Percentiles rank a stretch among this genome's conserved stretches.
These are phyloP conservation scores for Cyclotella choctawhatcheeana DNA, from an alignment of 108 stramenopile species.

Conservation along the genomic window DNA sequence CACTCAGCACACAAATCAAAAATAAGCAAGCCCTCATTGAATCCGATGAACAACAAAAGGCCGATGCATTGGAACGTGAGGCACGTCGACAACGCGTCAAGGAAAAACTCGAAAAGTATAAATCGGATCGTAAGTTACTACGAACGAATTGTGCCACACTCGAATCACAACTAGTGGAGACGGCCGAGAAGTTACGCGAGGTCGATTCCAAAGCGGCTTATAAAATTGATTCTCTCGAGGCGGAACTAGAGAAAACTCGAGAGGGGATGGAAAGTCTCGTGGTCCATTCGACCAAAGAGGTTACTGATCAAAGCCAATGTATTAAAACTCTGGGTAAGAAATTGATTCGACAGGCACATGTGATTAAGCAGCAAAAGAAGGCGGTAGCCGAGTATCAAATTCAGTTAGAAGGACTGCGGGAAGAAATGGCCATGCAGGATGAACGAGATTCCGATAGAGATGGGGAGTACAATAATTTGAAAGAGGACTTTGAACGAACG, in stretches of 20 bases:
- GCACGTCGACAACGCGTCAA: conserved; percentile 28
- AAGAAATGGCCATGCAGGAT: conserved; percentile 57
- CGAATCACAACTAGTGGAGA: conserved; percentile 22
- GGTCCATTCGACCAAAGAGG: conserved; percentile 13
- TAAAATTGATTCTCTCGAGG: conserved; percentile 38
- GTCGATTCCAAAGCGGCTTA: conserved; percentile 34
- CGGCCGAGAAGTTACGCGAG: conserved; percentile 38
- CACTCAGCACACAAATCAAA: background rate
- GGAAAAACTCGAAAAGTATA: conserved; percentile 39
- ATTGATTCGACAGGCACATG: conserved; percentile 42
- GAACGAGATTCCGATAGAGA: conserved; percentile 40
- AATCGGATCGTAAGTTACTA: conserved; percentile 18
- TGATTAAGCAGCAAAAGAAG: conserved; percentile 37
- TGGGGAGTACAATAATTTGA: conserved; percentile 13
- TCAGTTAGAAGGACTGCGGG: conserved; percentile 32
- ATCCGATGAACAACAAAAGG: conserved; percentile 6
- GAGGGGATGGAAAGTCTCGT: conserved; percentile 19
- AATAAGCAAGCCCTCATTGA: background rate
- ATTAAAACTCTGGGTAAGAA: conserved; percentile 52
- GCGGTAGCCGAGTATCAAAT: conserved; percentile 38
- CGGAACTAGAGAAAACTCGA: conserved; percentile 23
- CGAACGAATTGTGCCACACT: conserved; percentile 24
- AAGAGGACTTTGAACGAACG: conserved; percentile 25
- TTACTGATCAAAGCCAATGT: conserved; percentile 25
- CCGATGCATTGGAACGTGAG: conserved; percentile 13